Evolutionary conservation across 192 early-diverging fungal species (phyloP).

Genomic region (Coemansia sp.): DNA sequence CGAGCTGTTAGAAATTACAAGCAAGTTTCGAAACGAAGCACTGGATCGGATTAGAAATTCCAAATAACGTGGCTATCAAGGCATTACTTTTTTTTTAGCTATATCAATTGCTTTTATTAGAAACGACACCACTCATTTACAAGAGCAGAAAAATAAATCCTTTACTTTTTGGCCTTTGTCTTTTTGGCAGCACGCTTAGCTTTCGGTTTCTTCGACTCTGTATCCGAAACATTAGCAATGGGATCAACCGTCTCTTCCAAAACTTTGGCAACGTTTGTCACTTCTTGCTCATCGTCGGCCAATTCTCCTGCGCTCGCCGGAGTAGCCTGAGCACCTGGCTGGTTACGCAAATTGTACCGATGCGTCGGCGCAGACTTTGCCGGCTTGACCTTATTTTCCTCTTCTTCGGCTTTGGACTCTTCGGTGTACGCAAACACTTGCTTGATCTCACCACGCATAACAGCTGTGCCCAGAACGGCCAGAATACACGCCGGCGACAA

Average conservation of each 20-base stretch:
- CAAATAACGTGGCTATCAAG: no score
- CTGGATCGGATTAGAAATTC: neutral
- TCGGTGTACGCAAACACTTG: slow-evolving; percentile 69
- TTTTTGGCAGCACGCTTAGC: neutral
- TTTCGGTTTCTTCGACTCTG: slow-evolving; percentile 3
- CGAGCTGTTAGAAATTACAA: neutral
- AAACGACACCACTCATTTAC: no score
- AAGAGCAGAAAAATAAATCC: no score
- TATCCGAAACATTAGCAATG: slow-evolving; percentile 7
- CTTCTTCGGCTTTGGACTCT: slow-evolving; percentile 26
- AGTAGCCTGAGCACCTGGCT: slow-evolving; percentile 3
- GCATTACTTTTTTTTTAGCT: no score
- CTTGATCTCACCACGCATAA: slow-evolving; percentile 66
- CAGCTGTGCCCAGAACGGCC: slow-evolving; percentile 68
- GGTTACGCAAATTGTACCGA: slow-evolving; percentile 41
- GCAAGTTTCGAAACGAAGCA: neutral
- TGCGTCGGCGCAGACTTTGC: slow-evolving; percentile 1
- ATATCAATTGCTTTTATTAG: no score
- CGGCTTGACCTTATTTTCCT: slow-evolving; percentile 12
- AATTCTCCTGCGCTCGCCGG: slow-evolving; percentile 35
- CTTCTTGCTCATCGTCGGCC: slow-evolving; percentile 52
- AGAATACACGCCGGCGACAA: slow-evolving; percentile 95
- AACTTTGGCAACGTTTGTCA: slow-evolving; percentile 7
- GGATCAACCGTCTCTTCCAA: slow-evolving; percentile 32
- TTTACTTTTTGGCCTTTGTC: no score